phyloP scores from a whole-genome alignment of 768 basidiomycete species.

The Russula virescens region DNA sequence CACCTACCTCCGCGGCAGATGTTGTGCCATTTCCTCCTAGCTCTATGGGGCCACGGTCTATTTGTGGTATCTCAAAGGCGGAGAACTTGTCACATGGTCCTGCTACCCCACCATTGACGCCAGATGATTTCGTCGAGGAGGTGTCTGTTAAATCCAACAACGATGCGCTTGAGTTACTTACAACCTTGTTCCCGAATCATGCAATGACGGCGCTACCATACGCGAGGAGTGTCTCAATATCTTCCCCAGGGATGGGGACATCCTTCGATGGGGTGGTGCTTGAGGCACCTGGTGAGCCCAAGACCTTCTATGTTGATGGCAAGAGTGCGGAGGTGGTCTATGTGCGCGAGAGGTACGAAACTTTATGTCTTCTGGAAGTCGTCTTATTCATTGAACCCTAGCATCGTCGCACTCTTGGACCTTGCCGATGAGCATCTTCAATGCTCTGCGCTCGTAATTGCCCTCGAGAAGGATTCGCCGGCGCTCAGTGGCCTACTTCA shows the following conservation, averaged over 20 bases:
- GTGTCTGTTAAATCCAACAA: slow-evolving; percentile 40
- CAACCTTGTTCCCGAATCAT: slow-evolving; percentile 70
- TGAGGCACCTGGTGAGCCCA: slow-evolving; percentile 60
- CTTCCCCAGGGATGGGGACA: slow-evolving; percentile 59
- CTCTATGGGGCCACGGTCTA: slow-evolving; percentile 27
- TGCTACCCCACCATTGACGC: slow-evolving; percentile 74
- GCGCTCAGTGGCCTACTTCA: slow-evolving; percentile 73
- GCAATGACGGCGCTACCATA: slow-evolving; percentile 63
- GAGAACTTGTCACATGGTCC: slow-evolving; percentile 32
- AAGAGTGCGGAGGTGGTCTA: slow-evolving; percentile 76
- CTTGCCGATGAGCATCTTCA: slow-evolving; percentile 79
- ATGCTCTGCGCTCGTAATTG: slow-evolving; percentile 75
- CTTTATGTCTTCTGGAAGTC: slow-evolving; percentile 4
- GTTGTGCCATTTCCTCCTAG: slow-evolving; percentile 8
- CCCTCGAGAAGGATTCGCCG: slow-evolving; percentile 65
- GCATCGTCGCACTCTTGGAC: slow-evolving; percentile 82
- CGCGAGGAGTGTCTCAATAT: slow-evolving; percentile 69
- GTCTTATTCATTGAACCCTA: slow-evolving; percentile 29
- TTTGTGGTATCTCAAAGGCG: slow-evolving; percentile 20
- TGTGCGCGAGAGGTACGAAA: slow-evolving; percentile 69
- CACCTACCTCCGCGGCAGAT: slow-evolving; percentile 22
- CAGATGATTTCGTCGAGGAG: slow-evolving; percentile 53
- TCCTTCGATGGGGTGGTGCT: slow-evolving; percentile 77
- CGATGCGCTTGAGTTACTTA: slow-evolving; percentile 72
- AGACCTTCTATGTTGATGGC: slow-evolving; percentile 80